phyloP scores from a whole-genome alignment of 1,284 basidiomycete species.

The Rugosomyces carneus region DNA sequence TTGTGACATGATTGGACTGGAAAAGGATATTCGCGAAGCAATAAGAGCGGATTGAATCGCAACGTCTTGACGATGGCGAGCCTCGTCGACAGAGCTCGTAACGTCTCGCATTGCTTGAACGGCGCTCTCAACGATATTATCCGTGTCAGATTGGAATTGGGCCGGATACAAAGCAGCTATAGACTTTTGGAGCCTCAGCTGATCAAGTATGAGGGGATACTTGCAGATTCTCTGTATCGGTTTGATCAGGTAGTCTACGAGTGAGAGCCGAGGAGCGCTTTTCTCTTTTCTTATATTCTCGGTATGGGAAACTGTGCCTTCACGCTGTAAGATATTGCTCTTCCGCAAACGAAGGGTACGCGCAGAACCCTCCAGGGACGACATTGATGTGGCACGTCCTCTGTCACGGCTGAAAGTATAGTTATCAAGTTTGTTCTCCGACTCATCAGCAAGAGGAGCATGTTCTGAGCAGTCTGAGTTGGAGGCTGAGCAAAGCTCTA shows the following conservation, averaged over 20 bases:
- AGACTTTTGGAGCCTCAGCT: constrained; percentile 47
- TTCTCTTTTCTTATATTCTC: constrained; percentile 26
- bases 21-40: constrained; percentile 53
- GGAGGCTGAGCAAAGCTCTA: constrained; percentile 21
- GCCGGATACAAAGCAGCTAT: constrained; percentile 18
- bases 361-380: constrained; percentile 33
- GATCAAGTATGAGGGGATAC: constrained; percentile 83
- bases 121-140: constrained; percentile 46
- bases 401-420: constrained; percentile 24
- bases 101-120: constrained; percentile 57
- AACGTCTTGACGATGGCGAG: constrained; percentile 58
- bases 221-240: constrained; percentile 88
- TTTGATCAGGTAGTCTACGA: constrained; percentile 84
- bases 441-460: constrained; percentile 7
- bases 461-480: constrained; percentile 5
- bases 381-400: constrained; percentile 32
- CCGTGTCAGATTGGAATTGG: constrained; percentile 27
- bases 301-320: constrained; percentile 12
- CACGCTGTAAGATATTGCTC: constrained; percentile 22
- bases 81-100: constrained; percentile 56
- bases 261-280: constrained; percentile 43
- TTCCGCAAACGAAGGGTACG: constrained; percentile 30
- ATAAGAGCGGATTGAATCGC: constrained; percentile 67
- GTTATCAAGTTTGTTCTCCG: background rate
- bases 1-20: constrained; percentile 21